Evolutionary conservation across 2,329 filamentous ascomycete genomes (phyloP).

Genomic region (Truncatella angustata): DNA sequence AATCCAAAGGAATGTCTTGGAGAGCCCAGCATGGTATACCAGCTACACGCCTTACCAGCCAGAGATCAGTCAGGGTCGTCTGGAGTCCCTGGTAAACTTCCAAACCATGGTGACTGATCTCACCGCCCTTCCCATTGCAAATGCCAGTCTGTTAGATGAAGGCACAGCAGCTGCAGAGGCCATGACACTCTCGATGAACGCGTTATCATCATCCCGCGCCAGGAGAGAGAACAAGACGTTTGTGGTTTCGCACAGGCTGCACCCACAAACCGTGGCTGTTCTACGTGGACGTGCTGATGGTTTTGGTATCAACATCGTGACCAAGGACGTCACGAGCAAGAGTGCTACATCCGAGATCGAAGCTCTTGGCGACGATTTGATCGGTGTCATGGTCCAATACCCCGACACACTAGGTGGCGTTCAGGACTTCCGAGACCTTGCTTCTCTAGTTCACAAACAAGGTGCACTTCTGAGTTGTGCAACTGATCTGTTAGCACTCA

Average conservation of each 20-base stretch:
- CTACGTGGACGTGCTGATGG: conserved; percentile 82
- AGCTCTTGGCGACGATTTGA: conserved; percentile 73
- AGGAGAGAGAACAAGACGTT: conserved; percentile 77
- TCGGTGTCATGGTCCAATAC: conserved; percentile 93
- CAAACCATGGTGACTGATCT: conserved; percentile 90
- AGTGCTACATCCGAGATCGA: conserved; percentile 62
- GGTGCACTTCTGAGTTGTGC: conserved; percentile 82
- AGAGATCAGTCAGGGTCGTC: conserved; percentile 91
- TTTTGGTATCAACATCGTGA: conserved; percentile 80
- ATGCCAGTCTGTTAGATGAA: conserved; percentile 89
- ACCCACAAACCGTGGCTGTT: conserved; percentile 83
- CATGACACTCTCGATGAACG: conserved; percentile 88
- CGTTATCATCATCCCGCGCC: conserved; percentile 66
- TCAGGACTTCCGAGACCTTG: conserved; percentile 70
- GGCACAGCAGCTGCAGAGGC: conserved; percentile 91
- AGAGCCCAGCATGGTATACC: conserved; percentile 96
- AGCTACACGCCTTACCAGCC: conserved; percentile 97
- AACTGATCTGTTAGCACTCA: conserved; percentile 85
- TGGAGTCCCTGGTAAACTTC: conserved; percentile 92
- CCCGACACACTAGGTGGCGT: conserved; percentile 85
- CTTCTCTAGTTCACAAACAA: conserved; percentile 73
- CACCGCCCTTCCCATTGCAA: conserved; percentile 82
- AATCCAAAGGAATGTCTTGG: conserved; percentile 88
- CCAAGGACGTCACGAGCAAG: conserved; percentile 68
- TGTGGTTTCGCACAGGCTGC: conserved; percentile 77